These are phyloP conservation scores for Emericellopsis terricola DNA, from an alignment of 495 filamentous ascomycete genomes.

Conservation along the genomic window DNA sequence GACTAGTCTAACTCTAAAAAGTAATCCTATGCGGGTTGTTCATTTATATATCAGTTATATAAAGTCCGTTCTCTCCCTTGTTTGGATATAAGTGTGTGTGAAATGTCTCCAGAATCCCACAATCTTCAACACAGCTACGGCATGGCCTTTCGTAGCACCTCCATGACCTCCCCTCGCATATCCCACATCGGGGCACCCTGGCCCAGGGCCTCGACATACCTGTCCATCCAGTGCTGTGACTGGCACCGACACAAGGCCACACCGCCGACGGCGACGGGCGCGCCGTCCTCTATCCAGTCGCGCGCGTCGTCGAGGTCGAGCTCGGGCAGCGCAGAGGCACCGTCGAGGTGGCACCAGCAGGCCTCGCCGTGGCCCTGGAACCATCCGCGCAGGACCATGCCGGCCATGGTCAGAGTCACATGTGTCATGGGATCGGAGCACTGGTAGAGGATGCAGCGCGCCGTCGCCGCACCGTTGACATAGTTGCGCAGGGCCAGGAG, in stretches of 20 bases:
- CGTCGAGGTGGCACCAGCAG: background rate
- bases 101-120: no score
- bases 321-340: background rate
- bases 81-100: no score
- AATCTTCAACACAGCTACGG: no score
- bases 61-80: no score
- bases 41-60: no score
- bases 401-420: background rate
- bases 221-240: background rate
- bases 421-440: slow-evolving; percentile 1
- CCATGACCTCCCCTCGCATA: no score
- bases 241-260: background rate
- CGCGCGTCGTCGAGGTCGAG: background rate
- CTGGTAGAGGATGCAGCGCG: background rate
- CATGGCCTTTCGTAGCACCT: no score
- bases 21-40: no score
- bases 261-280: background rate
- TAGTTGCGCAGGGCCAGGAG: background rate
- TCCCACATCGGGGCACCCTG: no score
- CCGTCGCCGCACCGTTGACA: background rate
- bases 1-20: no score
- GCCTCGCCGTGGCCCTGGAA: background rate
- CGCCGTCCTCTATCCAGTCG: background rate
- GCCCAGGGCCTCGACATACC: no score
- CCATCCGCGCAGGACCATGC: background rate